These are phyloP conservation scores for Actinomucor elegans DNA, from an alignment of 371 early-diverging fungal genomes.

Conservation along the genomic window DNA sequence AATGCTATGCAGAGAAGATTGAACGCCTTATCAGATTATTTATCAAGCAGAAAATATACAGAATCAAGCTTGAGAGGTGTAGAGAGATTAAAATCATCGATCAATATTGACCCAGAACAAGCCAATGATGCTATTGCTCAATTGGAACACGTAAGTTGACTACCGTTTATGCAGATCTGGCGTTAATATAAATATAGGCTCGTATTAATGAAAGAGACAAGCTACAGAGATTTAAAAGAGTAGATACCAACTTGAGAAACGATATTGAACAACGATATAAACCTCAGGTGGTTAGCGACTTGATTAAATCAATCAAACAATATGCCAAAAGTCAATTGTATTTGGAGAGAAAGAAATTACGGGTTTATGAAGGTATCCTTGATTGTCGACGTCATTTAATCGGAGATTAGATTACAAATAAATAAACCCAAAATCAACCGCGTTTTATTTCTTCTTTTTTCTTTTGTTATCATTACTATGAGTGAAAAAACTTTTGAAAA, in stretches of 20 bases:
- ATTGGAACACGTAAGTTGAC: conserved; percentile 31
- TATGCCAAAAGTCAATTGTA: conserved; percentile 40
- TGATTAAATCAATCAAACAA: conserved; percentile 26
- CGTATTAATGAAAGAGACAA: conserved; percentile 25
- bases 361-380: conserved; percentile 24
- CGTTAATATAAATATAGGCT: no score
- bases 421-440: neutral
- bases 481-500: conserved; percentile 60
- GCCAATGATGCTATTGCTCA: conserved; percentile 41
- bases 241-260: conserved; percentile 28
- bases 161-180: no score
- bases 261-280: conserved; percentile 37
- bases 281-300: conserved; percentile 22
- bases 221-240: conserved; percentile 29
- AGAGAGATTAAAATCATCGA: conserved; percentile 44
- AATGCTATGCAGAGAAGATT: conserved; percentile 32
- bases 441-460: conserved; percentile 10
- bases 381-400: neutral
- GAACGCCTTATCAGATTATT: conserved; percentile 28
- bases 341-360: conserved; percentile 39
- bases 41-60: conserved; percentile 30
- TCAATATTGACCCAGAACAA: conserved; percentile 34
- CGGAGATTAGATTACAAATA: no score
- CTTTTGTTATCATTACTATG: conserved; percentile 17
- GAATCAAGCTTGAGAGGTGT: conserved; percentile 35